Conservation (phyloP, 2,329 filamentous ascomycete species). For the Cylindrodendrum hubeiense region DNA sequence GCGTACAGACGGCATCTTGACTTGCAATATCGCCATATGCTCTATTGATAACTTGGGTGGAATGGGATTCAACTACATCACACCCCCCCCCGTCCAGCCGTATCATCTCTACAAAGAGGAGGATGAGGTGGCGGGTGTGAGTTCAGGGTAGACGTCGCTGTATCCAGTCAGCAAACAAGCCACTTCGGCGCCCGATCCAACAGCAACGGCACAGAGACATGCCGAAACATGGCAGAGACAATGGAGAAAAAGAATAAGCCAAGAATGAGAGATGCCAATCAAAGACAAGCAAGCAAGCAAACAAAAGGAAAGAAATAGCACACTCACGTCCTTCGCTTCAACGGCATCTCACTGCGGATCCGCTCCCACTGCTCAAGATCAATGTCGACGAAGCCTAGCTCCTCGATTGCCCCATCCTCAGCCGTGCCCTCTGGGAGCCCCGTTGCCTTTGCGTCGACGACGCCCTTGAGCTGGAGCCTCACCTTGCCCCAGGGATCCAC, state of each 20-base stretch:
- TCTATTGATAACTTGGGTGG: neutral
- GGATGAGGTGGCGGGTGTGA: constrained; percentile 13
- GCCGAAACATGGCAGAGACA: constrained; percentile 4
- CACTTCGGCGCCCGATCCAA: neutral
- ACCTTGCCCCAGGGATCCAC: constrained; percentile 90
- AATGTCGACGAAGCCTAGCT: constrained; percentile 68
- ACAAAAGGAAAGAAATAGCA: neutral
- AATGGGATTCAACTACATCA: neutral
- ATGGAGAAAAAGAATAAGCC: neutral
- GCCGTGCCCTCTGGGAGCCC: constrained; percentile 33
- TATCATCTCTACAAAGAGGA: constrained; percentile 1
- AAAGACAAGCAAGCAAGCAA: neutral
- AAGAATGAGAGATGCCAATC: neutral
- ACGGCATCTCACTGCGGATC: constrained; percentile 65
- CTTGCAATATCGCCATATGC: neutral
- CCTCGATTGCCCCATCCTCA: constrained; percentile 54
- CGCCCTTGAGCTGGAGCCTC: constrained; percentile 72
- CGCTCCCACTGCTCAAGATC: constrained; percentile 61
- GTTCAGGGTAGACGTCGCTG: constrained; percentile 42
- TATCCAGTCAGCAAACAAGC: constrained; percentile 16
- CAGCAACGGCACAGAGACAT: neutral
- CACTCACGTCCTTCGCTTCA: constrained; percentile 65
- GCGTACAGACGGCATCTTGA: neutral
- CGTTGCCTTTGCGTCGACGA: constrained; percentile 54
- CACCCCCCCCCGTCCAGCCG: neutral